phyloP scores from a whole-genome alignment of 495 filamentous ascomycete species.

The Aspergillus cristatus region DNA sequence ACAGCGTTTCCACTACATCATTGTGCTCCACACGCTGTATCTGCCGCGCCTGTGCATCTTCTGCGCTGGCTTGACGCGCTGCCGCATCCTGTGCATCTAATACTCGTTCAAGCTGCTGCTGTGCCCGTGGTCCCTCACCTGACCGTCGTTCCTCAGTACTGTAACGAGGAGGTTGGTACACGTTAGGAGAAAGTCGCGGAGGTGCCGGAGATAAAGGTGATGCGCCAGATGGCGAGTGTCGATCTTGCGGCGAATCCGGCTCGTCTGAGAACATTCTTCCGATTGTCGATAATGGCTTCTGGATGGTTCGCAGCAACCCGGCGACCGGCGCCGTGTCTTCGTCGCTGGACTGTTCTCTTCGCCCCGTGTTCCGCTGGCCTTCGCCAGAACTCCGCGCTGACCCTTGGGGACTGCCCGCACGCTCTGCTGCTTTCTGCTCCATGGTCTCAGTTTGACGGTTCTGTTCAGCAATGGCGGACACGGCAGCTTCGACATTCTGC shows the following conservation, averaged over 20 bases:
- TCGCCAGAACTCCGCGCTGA: slow-evolving; percentile 48
- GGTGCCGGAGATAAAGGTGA: slow-evolving; percentile 50
- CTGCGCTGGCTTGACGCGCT: slow-evolving; percentile 87
- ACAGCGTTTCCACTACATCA: slow-evolving; percentile 83
- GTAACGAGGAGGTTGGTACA: slow-evolving; percentile 40
- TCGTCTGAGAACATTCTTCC: slow-evolving; percentile 97
- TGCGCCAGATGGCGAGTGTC: slow-evolving; percentile 35
- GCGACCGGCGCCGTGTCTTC: slow-evolving; percentile 73
- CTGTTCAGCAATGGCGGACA: slow-evolving; percentile 91
- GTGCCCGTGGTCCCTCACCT: slow-evolving; percentile 34
- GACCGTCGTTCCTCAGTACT: slow-evolving; percentile 37
- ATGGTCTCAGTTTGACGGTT: slow-evolving; percentile 47
- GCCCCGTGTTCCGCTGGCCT: slow-evolving; percentile 41
- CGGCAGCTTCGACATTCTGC: slow-evolving; percentile 85
- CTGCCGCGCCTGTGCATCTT: slow-evolving; percentile 78
- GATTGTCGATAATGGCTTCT: slow-evolving; percentile 84
- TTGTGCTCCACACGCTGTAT: slow-evolving; percentile 80
- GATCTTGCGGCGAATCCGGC: slow-evolving; percentile 31
- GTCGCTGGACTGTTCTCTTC: slow-evolving; percentile 40
- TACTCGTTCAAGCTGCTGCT: slow-evolving; percentile 21
- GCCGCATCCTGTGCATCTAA: slow-evolving; percentile 74
- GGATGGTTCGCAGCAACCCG: slow-evolving; percentile 82
- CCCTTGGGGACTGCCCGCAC: slow-evolving; percentile 15
- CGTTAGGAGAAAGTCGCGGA: slow-evolving; percentile 50
- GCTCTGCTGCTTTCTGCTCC: slow-evolving; percentile 54